A percentile compares a stretch with the other conserved stretches of the same genome.
Evolutionary conservation across 2,329 filamentous ascomycete species (phyloP).

Genomic region (Macrophomina pseudophaseolina): DNA sequence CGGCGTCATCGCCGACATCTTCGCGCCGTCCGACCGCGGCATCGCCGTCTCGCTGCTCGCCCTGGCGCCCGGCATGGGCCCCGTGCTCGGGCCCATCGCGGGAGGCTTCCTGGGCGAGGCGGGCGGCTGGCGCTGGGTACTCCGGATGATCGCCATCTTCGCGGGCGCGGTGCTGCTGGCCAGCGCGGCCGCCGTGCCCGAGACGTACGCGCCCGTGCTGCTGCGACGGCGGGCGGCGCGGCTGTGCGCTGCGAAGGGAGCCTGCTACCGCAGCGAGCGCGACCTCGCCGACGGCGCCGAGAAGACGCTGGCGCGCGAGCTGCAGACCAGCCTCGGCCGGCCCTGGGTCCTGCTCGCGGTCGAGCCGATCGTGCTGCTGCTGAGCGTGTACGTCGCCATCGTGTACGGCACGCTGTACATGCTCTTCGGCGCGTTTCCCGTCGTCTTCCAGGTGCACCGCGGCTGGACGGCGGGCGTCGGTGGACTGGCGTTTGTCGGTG

Average conservation of each 20-base stretch:
- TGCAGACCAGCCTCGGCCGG: conserved; percentile 62
- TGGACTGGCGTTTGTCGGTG: conserved; percentile 65
- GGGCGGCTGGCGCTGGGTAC: conserved; percentile 73
- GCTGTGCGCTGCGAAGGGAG: conserved; percentile 46
- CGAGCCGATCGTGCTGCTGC: conserved; percentile 71
- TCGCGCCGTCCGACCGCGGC: conserved; percentile 62
- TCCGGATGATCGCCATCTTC: conserved; percentile 62
- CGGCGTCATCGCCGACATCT: conserved; percentile 69
- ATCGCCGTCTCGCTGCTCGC: background rate
- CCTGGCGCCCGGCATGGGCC: conserved; percentile 51
- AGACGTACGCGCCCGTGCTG: conserved; percentile 58
- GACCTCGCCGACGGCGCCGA: background rate
- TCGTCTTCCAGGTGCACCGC: conserved; percentile 64
- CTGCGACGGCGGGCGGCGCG: conserved; percentile 55
- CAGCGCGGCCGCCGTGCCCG: conserved; percentile 47
- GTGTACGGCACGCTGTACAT: conserved; percentile 58
- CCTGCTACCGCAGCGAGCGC: conserved; percentile 52
- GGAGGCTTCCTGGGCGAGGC: conserved; percentile 70
- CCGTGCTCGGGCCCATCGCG: conserved; percentile 66
- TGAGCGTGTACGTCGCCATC: conserved; percentile 70
- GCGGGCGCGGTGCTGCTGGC: conserved; percentile 51
- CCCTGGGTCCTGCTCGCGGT: conserved; percentile 72
- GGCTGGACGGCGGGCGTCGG: conserved; percentile 44
- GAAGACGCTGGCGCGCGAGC: conserved; percentile 48
- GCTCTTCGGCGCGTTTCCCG: conserved; percentile 56